Base-by-base conservation (phyloP, 129 eudicot species). In the Silybum marianum region DNA sequence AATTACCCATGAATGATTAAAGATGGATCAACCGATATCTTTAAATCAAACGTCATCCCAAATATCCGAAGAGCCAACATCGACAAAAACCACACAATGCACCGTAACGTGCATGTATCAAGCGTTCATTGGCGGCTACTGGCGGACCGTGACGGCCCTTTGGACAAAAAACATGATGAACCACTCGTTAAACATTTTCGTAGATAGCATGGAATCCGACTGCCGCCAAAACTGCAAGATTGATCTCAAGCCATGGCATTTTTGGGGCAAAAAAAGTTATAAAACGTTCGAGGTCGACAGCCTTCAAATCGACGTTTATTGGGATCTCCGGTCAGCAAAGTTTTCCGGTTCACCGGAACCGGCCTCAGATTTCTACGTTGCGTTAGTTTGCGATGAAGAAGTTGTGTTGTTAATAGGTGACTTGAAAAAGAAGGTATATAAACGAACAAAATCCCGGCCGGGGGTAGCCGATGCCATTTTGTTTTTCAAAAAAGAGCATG, bases 201-300 rank as follows among this genome's bases (percentile, higher is more conserved):
- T 92, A 4, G 98, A 95, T 32, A 88, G 97, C 62, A 23, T 73
- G 9, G 93, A 90, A 48, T 51, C 78, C 4, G 84, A 92, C 39
- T 80, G 38, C 18, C 86, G 82, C 10, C 84, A 84, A 25, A 82
- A 89, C 16, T 95, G 97, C 90, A 95, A 88, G 77, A 87, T 92
- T 9, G 99, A 95, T 77, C 87, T 95, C 25, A 93, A 91, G 28
- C 99, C 98, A 13, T 95, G 99, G 99, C 95, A 95, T 73, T 95
- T 95, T 87, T 95, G 99, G 99, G 84, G 97, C 26, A 92, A 86
- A 70, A 95, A 90, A 69, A 93, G 99, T 19, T 90, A 84, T 89
- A 92, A 95, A 38, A 86, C 91, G 0, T 89, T 92, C 23, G 86
- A 86, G 63, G 89, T 95, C 21, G 99, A 95, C 73, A 90, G 90